A percentile compares a stretch with the other conserved stretches of the same genome.
Evolutionary conservation across 106 monocot genomes (phyloP).

Genomic region (Acanthochlamys bracteata): DNA sequence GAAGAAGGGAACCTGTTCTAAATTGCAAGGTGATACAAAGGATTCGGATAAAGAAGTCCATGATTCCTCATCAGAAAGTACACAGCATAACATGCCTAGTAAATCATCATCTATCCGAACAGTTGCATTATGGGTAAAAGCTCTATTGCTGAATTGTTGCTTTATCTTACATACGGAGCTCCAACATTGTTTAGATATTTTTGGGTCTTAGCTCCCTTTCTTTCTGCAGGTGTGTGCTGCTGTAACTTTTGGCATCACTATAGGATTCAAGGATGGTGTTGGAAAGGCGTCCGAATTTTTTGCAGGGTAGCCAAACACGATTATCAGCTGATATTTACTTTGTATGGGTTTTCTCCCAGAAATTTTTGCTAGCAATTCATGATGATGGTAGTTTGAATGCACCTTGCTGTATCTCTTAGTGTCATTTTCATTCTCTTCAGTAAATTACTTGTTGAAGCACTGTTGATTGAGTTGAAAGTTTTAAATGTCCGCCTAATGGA

Average conservation of each 20-base stretch:
- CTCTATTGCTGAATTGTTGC: not conserved
- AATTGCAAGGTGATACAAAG: slow-evolving; percentile 20
- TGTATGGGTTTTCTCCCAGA: not conserved
- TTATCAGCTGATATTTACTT: not conserved
- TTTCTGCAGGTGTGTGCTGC: slow-evolving; percentile 49
- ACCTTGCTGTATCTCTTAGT: too few species aligned
- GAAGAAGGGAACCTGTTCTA: slow-evolving; percentile 7
- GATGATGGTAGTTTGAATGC: too few species aligned
- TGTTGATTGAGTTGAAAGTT: too few species aligned
- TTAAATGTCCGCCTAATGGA: too few species aligned
- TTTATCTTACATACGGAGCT: not conserved
- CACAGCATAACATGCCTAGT: slow-evolving; percentile 8
- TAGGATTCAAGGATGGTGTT: slow-evolving; percentile 51
- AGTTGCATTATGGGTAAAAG: slow-evolving; percentile 52
- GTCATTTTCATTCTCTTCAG: too few species aligned
- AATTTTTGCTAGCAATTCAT: not conserved
- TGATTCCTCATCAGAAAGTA: slow-evolving; percentile 8
- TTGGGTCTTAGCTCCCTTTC: not conserved
- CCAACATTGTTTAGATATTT: not conserved
- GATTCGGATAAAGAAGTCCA: slow-evolving; percentile 6
- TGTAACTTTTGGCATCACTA: slow-evolving; percentile 48
- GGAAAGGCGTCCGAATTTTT: slow-evolving; percentile 68
- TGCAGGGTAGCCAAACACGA: slow-evolving; percentile 35
- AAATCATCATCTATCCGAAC: slow-evolving; percentile 35
- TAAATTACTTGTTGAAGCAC: too few species aligned